phyloP scores from a whole-genome alignment of 495 filamentous ascomycete genomes.

The Penicillium pancosmium region DNA sequence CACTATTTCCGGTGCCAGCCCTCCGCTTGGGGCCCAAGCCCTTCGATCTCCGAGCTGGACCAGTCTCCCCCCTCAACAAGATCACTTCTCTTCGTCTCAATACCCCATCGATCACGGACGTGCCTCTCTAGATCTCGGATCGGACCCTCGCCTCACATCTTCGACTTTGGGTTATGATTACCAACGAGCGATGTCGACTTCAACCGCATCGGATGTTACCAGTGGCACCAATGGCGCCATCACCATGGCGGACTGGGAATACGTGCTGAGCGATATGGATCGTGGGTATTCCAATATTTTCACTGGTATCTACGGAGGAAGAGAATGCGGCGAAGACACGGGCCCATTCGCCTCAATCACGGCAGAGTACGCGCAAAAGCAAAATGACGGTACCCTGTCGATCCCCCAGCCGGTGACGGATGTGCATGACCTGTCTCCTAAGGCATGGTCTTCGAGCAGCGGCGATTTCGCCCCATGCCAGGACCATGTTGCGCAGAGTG shows the following conservation, averaged over 20 bases:
- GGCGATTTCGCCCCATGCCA: constrained; percentile 38
- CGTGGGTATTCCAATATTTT: constrained; percentile 78
- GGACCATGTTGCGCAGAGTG: constrained; percentile 61
- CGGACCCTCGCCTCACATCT: constrained; percentile 15
- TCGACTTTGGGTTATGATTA: constrained; percentile 33
- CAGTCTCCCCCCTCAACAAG: constrained; percentile 43
- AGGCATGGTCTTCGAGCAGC: constrained; percentile 48
- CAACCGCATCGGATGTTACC: constrained; percentile 35
- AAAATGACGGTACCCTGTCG: constrained; percentile 18
- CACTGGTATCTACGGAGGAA: constrained; percentile 80
- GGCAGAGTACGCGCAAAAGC: constrained; percentile 41
- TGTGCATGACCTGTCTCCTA: constrained; percentile 40
- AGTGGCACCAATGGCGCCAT: constrained; percentile 37
- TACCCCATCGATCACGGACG: constrained; percentile 16
- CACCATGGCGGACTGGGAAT: constrained; percentile 75
- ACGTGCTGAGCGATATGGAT: constrained; percentile 75
- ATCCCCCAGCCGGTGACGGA: constrained; percentile 28
- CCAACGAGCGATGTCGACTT: constrained; percentile 33
- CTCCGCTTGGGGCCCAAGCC: constrained; percentile 27
- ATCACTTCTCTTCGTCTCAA: constrained; percentile 27
- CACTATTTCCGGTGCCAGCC: constrained; percentile 39
- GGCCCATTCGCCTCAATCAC: constrained; percentile 48
- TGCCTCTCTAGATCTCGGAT: constrained; percentile 26
- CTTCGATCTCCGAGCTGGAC: constrained; percentile 44
- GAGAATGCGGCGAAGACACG: constrained; percentile 52